Base-by-base conservation (phyloP, 768 basidiomycete genomes). In the Phlebiopsis gigantea region DNA sequence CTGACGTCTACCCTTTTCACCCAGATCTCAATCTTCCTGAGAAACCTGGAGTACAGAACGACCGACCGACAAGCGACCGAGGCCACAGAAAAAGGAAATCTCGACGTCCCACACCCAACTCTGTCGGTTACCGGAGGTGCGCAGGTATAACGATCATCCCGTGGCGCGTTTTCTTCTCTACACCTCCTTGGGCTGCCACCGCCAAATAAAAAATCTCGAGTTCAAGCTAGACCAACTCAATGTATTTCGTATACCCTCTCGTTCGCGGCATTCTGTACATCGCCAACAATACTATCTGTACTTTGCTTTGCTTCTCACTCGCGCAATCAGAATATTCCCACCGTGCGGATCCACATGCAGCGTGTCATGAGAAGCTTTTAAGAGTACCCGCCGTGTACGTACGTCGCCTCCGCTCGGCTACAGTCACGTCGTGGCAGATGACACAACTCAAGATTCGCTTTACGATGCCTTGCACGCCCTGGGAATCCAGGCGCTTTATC, bases 1-100 rank as follows among this genome's bases (percentile, higher is more conserved):
- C 54, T 62, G 52, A 62, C 56, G 34, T 39, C 34, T 39, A 29
- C 15, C 44, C 24, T 28, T 46, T 21, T n/a, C 49, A 25, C 5
- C 47, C 55, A 68, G 67, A 66, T 68, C 61, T 68, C 67, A 59
- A 55, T 66, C 48, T 64, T 61, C 49, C 56, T 64, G 56, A 62
- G 65, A 57, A 68, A 63, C 21, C 50, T 66, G 45, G 22, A 58
- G 19, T 31, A 59, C 50, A 56, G 61, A 39, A 50, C 43, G 15
- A 50, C 42, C 53, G 34, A 46, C 52, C 57, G 57, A 47, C 34
- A 19, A 45, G 17, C n/a, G 30, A 55, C 46, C 47, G 56, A 48
- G 31, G 57, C 47, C 19, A 31, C 50, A 28, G 58, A 58, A 54
- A 61, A 59, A 53, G 46, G 46, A 22, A 26, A 52, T 22, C 30